Evolutionary conservation across 2,329 filamentous ascomycete genomes (phyloP), one percentile per base, ranked within the genome.

Genomic region (Lecanicillium sp.): DNA sequence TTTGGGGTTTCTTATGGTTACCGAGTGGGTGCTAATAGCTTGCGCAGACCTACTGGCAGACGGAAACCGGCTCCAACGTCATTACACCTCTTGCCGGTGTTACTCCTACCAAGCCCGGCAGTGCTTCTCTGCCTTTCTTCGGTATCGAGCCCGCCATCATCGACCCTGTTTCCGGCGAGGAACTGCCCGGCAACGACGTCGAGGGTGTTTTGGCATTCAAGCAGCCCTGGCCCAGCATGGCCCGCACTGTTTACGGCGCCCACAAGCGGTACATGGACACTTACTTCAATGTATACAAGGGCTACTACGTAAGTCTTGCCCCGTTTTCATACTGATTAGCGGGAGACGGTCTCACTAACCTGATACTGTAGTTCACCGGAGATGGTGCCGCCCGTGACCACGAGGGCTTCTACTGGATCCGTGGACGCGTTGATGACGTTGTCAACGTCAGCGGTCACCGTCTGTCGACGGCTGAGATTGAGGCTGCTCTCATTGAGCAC

Each of bases 321-420:
- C 32, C 7, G 25, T 15, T 9, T 14, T 22, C 32, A 8, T 17
- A n/a, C n/a, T n/a, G n/a, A 30, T 15, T 28, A 3, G 42, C 47
- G 47, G 19, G 17, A n/a, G 25, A 18, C 22, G 11, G 22, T 25
- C 6, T 25, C 11, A 31, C 41, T 43, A 39, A 43, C 34, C 15
- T 9, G 38, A 30, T 2, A 4, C n/a, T 33, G 9, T 49, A 86
- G 81, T 94, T 92, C 68, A 92, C 86, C 13, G 86, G 86, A 42
- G 92, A 98, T 58, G 92, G 92, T 57, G 92, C 92, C 40, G 92
- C 85, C 43, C 85, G 92, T 57, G 92, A 98, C 60, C 85, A 95
- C 64, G 92, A 98, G 55, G 92, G 92, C 41, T 98, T 95, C 73
- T 98, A 96, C 78, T 98, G 92, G 92, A 98, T 98, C 60, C 86